Percentiles rank a stretch among this genome's conserved stretches.
Evolutionary conservation across 805 yeast species (phyloP).

Genomic region (Myxozyma kluyveri): DNA sequence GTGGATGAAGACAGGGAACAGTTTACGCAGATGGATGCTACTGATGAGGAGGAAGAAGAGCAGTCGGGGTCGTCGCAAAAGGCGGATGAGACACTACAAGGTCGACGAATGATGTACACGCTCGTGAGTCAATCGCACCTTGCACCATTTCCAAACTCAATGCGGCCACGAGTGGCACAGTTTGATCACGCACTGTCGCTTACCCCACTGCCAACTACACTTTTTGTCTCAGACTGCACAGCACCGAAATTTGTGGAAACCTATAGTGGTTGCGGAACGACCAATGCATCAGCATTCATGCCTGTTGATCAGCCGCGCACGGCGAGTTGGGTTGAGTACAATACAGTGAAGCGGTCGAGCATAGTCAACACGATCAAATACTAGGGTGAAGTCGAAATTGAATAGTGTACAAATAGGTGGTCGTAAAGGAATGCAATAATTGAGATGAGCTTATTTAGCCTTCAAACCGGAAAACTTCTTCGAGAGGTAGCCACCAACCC

Average conservation of each 20-base stretch:
- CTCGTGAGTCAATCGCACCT: slow-evolving; percentile 82
- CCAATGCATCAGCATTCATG: slow-evolving; percentile 17
- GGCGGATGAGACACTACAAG: slow-evolving; percentile 4
- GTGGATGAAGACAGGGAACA: background rate
- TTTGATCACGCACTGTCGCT: slow-evolving; percentile 67
- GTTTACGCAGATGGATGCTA: background rate
- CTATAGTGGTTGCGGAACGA: slow-evolving; percentile 8
- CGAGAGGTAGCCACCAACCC: slow-evolving; percentile 44
- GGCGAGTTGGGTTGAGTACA: slow-evolving; percentile 71
- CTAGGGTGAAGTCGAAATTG: too few relatives aligned
- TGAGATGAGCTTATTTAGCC: slow-evolving; percentile 2
- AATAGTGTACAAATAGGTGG: too few relatives aligned
- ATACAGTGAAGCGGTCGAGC: slow-evolving; percentile 46
- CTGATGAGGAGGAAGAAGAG: too few relatives aligned
- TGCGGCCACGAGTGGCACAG: slow-evolving; percentile 66
- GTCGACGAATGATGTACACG: slow-evolving; percentile 49
- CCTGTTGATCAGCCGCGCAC: slow-evolving; percentile 5
- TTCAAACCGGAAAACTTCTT: slow-evolving; percentile 45
- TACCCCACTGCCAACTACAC: slow-evolving; percentile 71
- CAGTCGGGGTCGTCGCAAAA: background rate
- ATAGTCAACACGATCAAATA: slow-evolving; percentile 1
- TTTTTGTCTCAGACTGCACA: slow-evolving; percentile 65
- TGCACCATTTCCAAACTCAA: slow-evolving; percentile 67
- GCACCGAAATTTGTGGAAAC: slow-evolving; percentile 70
- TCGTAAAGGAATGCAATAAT: background rate